Percentiles rank a stretch among this genome's conserved stretches.
phyloP scores from a whole-genome alignment of 306 rosid species.

The Corylus avellana region DNA sequence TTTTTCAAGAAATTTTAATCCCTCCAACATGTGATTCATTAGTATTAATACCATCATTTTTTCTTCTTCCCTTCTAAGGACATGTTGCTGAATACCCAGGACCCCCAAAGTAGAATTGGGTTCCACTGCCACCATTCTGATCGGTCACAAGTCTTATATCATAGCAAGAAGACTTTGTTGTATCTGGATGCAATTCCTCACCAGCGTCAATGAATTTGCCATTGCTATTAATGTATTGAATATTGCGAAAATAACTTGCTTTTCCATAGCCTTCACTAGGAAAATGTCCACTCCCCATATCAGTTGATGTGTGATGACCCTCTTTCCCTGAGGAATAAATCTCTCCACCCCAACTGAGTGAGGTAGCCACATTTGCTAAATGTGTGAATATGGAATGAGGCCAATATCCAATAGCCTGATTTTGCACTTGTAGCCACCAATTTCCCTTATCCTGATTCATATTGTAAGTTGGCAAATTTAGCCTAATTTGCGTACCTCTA shows the following conservation, averaged over 20 bases:
- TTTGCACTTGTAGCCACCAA: conserved; percentile 26
- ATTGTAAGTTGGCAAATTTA: background rate
- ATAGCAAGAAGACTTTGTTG: too few relatives aligned
- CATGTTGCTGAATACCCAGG: too few relatives aligned
- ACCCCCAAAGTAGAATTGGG: too few relatives aligned
- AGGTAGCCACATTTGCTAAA: background rate
- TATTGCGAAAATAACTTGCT: conserved; percentile 24
- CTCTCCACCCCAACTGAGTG: conserved; percentile 26
- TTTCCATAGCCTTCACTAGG: conserved; percentile 11
- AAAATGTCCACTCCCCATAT: conserved; percentile 40
- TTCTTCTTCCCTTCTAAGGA: too few relatives aligned
- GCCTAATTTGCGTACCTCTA: too few relatives aligned
- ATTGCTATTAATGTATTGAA: background rate
- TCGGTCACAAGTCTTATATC: background rate
- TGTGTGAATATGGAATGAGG: conserved; percentile 18
- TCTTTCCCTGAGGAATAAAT: background rate
- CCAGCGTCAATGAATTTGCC: too few relatives aligned
- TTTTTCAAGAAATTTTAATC: too few relatives aligned
- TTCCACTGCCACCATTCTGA: too few relatives aligned
- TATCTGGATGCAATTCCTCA: too few relatives aligned
- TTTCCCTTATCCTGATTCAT: conserved; percentile 16
- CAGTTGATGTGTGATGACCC: conserved; percentile 26
- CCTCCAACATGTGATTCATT: too few relatives aligned
- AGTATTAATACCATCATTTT: too few relatives aligned
- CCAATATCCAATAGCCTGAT: conserved; percentile 31